Evolutionary conservation across 495 filamentous ascomycete genomes (phyloP), one percentile per base, ranked within the genome.

Genomic region (Acidomyces sp.): DNA sequence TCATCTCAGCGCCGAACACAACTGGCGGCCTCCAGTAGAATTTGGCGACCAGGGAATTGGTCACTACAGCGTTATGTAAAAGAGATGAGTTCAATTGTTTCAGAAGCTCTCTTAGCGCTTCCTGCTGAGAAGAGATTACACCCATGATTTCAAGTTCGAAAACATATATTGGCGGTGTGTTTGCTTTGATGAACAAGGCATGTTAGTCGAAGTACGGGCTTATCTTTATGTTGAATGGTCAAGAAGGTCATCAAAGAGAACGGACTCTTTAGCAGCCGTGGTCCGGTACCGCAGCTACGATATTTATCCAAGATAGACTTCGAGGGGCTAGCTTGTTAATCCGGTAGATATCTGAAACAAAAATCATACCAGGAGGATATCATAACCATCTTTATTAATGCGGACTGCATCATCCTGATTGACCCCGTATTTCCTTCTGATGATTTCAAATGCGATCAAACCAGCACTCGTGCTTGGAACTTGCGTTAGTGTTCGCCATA

Each of bases 381-480:
- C 74, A 49, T 81, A 83, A 18, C 81, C 78, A 47, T 85, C 80
- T 49, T 70, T 70, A 41, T 66, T 52, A 33, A 80, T 77, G 37
- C 65, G 65, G 5, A 72, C 75, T 46, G 76, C 77, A 37, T n/a
- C n/a, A n/a, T 85, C 80, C 11, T 68, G 70, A 3, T 75, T 63
- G 39, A 62, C 67, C 6, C 79, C 79, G 59, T 86, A 92, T 57
- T 81, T 80, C 38, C 86, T 69, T 46, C 86, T 67, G 16, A 93
- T 76, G 24, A 94, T 46, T 58, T 94, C 86, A 55, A 94, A 94
- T 33, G 90, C 85, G 45, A 94, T 80, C 39, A 94, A 56, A 0
- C 85, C 86, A 1, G 86, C 85, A 51, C 81, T 86, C 3, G 86
- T 92, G 55, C 82, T 86, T 12, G 86, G 86, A 26, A 93, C 78